phyloP scores from a whole-genome alignment of 495 filamentous ascomycete species.

The Talaromyces nanjingensis region DNA sequence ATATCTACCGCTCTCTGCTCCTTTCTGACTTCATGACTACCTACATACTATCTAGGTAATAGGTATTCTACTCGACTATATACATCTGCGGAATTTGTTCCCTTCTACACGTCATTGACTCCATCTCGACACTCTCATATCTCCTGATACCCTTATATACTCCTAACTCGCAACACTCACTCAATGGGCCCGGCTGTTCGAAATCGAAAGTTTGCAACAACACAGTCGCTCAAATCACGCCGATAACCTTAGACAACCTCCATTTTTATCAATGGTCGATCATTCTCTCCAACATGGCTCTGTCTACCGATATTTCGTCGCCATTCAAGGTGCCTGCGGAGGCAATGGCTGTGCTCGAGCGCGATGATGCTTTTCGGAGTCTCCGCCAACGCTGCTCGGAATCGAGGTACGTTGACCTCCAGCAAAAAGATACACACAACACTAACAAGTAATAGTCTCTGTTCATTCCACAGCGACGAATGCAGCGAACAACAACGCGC shows the following conservation, averaged over 20 bases:
- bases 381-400: constrained; percentile 35
- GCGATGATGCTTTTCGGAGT: constrained; percentile 36
- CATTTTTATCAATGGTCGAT: neutral
- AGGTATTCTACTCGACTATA: neutral
- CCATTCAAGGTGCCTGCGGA: constrained; percentile 40
- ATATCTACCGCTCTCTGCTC: neutral
- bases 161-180: neutral
- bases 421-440: neutral
- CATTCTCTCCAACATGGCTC: constrained; percentile 5
- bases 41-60: no score
- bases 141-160: neutral
- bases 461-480: constrained; percentile 34
- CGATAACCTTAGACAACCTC: neutral
- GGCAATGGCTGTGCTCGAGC: constrained; percentile 30
- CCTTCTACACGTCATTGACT: neutral
- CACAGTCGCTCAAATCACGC: neutral
- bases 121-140: neutral
- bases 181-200: neutral
- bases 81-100: neutral
- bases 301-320: constrained; percentile 27
- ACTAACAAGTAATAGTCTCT: constrained; percentile 34
- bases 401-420: neutral
- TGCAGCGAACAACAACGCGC: constrained; percentile 35
- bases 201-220: neutral
- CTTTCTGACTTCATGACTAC: neutral